Evolutionary conservation across 345 rosid species (phyloP).

Genomic region (Fremontodendron californicum): DNA sequence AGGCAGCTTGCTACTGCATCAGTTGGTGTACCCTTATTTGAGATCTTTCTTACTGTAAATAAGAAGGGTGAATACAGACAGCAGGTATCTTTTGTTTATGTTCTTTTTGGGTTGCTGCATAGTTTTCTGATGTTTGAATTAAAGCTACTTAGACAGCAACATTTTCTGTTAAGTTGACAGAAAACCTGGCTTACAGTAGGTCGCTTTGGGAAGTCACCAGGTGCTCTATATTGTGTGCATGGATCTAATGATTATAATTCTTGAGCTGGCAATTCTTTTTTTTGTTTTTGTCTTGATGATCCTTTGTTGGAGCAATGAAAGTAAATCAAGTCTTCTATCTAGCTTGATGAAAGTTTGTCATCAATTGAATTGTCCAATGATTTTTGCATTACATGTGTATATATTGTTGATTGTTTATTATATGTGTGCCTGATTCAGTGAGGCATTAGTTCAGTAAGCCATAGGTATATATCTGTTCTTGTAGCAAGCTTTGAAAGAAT

Average conservation of each 20-base stretch:
- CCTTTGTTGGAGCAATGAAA: not conserved
- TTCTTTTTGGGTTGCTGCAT: not conserved
- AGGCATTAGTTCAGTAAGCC: slow-evolving; percentile 3
- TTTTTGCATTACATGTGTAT: not conserved
- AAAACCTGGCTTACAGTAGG: not conserved
- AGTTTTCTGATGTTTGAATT: not conserved
- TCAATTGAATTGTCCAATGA: not conserved
- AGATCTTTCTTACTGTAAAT: slow-evolving; percentile 64
- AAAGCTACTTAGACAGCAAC: not conserved
- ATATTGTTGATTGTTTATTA: not conserved
- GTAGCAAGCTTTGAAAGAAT: not conserved
- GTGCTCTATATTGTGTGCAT: not conserved
- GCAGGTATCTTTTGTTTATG: slow-evolving; percentile 49
- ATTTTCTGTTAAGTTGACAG: not conserved
- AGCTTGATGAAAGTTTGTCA: not conserved
- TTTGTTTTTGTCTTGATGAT: not conserved
- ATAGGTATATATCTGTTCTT: not conserved
- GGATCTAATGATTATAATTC: not conserved
- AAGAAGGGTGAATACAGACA: slow-evolving; percentile 73
- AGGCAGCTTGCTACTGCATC: slow-evolving; percentile 82
- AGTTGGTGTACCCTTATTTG: slow-evolving; percentile 72
- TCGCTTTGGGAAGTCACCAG: not conserved
- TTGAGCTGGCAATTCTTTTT: not conserved
- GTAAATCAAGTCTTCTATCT: not conserved
- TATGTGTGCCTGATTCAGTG: not conserved